A percentile compares a stretch with the other conserved stretches of the same genome.
Evolutionary conservation across 768 basidiomycete genomes (phyloP).

Genomic region (Hirschioporus abietinus): DNA sequence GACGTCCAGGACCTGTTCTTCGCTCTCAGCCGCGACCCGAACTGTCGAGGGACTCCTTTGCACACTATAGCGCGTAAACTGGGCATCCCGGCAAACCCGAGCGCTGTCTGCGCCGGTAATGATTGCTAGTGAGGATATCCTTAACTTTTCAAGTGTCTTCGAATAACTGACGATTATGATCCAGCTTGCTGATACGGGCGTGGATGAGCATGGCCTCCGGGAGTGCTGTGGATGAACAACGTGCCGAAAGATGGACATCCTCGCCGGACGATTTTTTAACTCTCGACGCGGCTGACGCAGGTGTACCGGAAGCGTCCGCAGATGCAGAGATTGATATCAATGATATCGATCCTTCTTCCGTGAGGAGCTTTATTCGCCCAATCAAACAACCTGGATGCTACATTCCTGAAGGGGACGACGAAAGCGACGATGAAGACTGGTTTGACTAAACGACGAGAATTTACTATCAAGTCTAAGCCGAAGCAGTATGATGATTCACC

Average conservation of each 20-base stretch:
- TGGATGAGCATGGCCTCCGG: slow-evolving; percentile 2
- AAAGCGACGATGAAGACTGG: neutral
- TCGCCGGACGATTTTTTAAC: neutral
- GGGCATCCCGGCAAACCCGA: neutral
- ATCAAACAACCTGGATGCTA: neutral
- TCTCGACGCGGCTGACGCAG: neutral
- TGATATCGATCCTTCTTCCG: neutral
- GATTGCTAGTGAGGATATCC: slow-evolving; percentile 2
- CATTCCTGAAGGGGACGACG: neutral
- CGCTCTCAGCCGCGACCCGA: neutral
- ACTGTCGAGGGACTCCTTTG: neutral
- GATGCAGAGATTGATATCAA: neutral
- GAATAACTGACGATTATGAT: neutral
- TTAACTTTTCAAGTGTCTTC: neutral
- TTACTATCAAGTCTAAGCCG: too few species aligned
- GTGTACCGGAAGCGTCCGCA: neutral
- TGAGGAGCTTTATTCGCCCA: neutral
- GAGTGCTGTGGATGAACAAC: slow-evolving; percentile 1
- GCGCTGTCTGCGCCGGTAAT: neutral
- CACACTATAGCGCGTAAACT: neutral
- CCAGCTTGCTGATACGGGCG: neutral
- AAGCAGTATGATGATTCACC: too few species aligned
- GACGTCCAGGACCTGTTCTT: neutral
- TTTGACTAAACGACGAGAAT: neutral
- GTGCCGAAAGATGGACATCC: neutral